Evolutionary conservation across 108 stramenopile species (phyloP), one percentile per base, ranked within the genome.

Genomic region (Discostella stelligeroides): DNA sequence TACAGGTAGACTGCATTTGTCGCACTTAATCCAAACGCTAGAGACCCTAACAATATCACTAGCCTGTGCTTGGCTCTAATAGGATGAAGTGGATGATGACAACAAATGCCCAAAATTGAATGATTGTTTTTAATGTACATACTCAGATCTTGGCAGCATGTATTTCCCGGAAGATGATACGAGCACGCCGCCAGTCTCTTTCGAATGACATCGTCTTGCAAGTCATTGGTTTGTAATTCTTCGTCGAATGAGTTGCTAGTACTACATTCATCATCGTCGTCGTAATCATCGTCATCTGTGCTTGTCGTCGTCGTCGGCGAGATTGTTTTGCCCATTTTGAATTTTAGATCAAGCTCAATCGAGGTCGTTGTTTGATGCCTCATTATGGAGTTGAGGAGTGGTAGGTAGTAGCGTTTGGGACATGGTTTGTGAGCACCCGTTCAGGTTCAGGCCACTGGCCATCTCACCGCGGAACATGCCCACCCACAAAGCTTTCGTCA

Each of bases 91-190:
- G 30, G 50, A 62, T 80, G 73, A 57, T 66, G 56, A 41, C 73
- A 80, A 56, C 45, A 80, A 15, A 80, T 18, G 30, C 79, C 70
- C 23, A 80, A 74, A 25, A 80, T 48, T 17, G 47, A 14, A 15
- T 80, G 73, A 54, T 69, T 69, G 46, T 80, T 80, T 20, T 20
- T 48, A 7, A 74, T 56, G 60, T 69, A 80, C 68, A 71, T 70
- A 15, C 23, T 29, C 38, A 46, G 59, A 47, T 80, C 79, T 60
- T 80, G 79, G 17, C 48, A n/a, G 46, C 28, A 74, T 15, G 24
- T 60, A 30, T 80, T 72, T 15, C 68, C 73, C 12, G 79, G 79
- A 3, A 80, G 60, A 43, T 75, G 73, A 38, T 80, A 80, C 59
- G 48, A 60, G 30, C 75, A 60, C 30, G 54, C 14, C 28, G 75